phyloP scores from a whole-genome alignment of 192 early-diverging fungal genomes.

The Chytriomyces confervae region DNA sequence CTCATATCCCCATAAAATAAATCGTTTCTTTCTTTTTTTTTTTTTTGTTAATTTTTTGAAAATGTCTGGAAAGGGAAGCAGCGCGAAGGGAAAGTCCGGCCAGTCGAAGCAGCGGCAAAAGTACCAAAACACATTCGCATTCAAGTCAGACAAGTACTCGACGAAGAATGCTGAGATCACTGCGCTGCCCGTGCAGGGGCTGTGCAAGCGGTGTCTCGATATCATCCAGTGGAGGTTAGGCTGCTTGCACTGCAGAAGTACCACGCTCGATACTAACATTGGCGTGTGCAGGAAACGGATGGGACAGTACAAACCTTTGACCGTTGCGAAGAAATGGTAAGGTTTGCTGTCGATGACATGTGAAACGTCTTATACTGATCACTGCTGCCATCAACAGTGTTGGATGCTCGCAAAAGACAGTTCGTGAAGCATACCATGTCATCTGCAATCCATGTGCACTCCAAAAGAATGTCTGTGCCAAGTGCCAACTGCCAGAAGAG shows the following conservation, averaged over 20 bases:
- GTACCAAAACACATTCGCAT: slow-evolving; percentile 90
- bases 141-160: slow-evolving; percentile 85
- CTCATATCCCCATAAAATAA: neutral
- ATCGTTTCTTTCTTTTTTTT: neutral
- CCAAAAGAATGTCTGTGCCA: slow-evolving; percentile 86
- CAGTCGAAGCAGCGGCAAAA: slow-evolving; percentile 79
- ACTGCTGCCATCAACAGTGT: slow-evolving; percentile 48
- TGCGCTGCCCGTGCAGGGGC: slow-evolving; percentile 77
- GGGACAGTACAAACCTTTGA: slow-evolving; percentile 97
- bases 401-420: slow-evolving; percentile 77
- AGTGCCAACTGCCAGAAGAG: slow-evolving; percentile 66
- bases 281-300: slow-evolving; percentile 89
- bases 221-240: slow-evolving; percentile 57
- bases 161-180: slow-evolving; percentile 78
- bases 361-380: neutral
- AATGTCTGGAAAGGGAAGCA: slow-evolving; percentile 46
- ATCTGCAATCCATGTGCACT: slow-evolving; percentile 86
- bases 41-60: slow-evolving; percentile 9
- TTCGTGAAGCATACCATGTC: slow-evolving; percentile 95
- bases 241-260: neutral
- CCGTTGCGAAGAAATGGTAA: slow-evolving; percentile 86
- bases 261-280: neutral
- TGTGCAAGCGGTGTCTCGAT: slow-evolving; percentile 59
- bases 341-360: neutral
- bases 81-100: slow-evolving; percentile 62